A percentile compares a stretch with the other conserved stretches of the same genome.
Conservation (phyloP, 2,329 filamentous ascomycete genomes). For the Aspergillus jensenii region DNA sequence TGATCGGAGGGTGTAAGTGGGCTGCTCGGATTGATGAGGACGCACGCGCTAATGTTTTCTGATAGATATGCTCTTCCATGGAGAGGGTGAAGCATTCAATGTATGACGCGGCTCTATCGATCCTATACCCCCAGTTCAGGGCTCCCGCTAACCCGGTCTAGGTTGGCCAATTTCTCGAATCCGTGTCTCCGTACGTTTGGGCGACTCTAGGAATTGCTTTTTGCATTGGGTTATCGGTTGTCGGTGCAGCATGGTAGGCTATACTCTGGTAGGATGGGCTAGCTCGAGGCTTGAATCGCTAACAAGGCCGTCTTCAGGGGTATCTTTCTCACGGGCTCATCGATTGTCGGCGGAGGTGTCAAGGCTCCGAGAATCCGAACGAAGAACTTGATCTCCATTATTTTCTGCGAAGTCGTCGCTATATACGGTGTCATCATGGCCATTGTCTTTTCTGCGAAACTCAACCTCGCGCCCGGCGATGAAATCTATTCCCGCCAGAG, state of each 20-base stretch:
- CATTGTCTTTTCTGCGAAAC: constrained; percentile 93
- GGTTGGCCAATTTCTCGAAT: constrained; percentile 92
- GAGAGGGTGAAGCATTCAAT: constrained; percentile 94
- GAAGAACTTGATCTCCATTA: constrained; percentile 99
- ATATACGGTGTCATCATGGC: constrained; percentile 99
- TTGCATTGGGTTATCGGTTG: constrained; percentile 93
- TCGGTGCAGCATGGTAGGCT: constrained; percentile 89
- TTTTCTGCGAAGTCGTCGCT: constrained; percentile 99
- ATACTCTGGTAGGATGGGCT: not conserved
- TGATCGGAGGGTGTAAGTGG: constrained; percentile 76
- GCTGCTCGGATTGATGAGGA: not conserved
- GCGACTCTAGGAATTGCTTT: constrained; percentile 85
- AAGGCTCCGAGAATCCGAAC: constrained; percentile 96
- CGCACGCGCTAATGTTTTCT: constrained; percentile 18
- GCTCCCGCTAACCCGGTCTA: constrained; percentile 39
- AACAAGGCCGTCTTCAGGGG: constrained; percentile 62
- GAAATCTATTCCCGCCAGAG: constrained; percentile 71
- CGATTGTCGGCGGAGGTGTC: constrained; percentile 94
- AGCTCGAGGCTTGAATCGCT: not conserved
- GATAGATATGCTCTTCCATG: constrained; percentile 98
- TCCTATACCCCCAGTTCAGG: not conserved
- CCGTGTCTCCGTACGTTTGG: constrained; percentile 92
- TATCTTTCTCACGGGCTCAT: constrained; percentile 97
- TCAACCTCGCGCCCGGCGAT: constrained; percentile 65
- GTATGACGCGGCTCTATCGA: constrained; percentile 51